Evolutionary conservation across 2,329 filamentous ascomycete genomes (phyloP).

Genomic region (Epicoccum sorghinum): DNA sequence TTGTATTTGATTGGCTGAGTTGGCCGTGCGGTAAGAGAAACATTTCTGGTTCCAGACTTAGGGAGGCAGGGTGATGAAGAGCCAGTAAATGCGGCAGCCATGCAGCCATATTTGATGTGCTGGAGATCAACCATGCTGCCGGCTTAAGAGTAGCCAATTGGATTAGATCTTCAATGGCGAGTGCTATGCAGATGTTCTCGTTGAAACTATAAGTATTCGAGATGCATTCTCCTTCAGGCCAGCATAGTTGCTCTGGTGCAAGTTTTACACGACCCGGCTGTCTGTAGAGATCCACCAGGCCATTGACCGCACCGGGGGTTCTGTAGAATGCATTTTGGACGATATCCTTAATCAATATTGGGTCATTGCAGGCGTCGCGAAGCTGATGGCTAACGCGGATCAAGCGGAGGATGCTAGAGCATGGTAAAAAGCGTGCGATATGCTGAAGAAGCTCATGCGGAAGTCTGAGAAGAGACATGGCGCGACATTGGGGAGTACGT

Average conservation of each 20-base stretch:
- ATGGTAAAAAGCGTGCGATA: constrained; percentile 25
- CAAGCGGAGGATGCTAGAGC: constrained; percentile 23
- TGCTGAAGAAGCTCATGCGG: constrained; percentile 30
- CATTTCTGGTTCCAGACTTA: constrained; percentile 13
- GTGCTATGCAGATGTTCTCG: constrained; percentile 22
- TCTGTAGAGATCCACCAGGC: background rate
- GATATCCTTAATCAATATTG: constrained; percentile 24
- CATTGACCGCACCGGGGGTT: background rate
- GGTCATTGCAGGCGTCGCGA: constrained; percentile 22
- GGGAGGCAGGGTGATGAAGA: constrained; percentile 21
- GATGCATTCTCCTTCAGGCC: constrained; percentile 16
- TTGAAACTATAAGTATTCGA: constrained; percentile 7
- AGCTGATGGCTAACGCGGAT: constrained; percentile 21
- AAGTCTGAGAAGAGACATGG: constrained; percentile 18
- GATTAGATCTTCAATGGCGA: constrained; percentile 22
- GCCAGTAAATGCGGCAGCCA: constrained; percentile 33
- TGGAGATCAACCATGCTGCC: constrained; percentile 5
- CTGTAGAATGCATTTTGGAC: constrained; percentile 12
- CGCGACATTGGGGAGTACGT: too few relatives aligned
- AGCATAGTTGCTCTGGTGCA: constrained; percentile 1
- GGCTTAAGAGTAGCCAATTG: constrained; percentile 2
- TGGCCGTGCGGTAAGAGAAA: constrained; percentile 22
- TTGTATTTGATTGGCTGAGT: constrained; percentile 9
- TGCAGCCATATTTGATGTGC: constrained; percentile 13
- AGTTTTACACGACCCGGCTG: background rate